Evolutionary conservation across 176 grass and related monocot genomes (phyloP).

Genomic region (Hsuehochloa calcarea): DNA sequence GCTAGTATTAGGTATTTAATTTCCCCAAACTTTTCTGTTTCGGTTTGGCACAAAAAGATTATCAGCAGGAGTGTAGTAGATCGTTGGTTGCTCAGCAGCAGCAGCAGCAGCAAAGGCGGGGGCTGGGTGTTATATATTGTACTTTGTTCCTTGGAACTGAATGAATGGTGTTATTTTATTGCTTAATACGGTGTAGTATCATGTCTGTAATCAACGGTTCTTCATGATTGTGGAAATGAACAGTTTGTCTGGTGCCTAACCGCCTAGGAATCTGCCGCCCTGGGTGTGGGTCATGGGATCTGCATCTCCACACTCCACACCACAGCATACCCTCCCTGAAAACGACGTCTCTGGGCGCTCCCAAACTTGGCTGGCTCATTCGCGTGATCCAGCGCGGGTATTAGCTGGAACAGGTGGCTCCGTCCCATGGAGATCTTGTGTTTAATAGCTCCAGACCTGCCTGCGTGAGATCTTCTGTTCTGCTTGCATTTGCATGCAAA

Average conservation of each 20-base stretch:
- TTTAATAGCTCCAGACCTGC: too few relatives aligned
- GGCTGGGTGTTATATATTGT: not conserved
- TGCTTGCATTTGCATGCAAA: not conserved
- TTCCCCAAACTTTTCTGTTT: not conserved
- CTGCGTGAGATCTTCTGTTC: not conserved
- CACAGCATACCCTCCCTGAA: not conserved
- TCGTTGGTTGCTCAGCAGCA: not conserved
- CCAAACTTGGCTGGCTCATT: too few relatives aligned
- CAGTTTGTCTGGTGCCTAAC: conserved; percentile 26
- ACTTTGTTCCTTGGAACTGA: not conserved
- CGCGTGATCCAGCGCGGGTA: conserved; percentile 3
- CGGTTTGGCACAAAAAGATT: not conserved
- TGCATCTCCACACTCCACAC: conserved; percentile 12
- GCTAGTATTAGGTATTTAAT: not conserved
- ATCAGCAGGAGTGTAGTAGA: not conserved
- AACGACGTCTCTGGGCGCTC: conserved; percentile 5
- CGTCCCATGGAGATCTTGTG: not conserved
- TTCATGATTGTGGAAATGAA: not conserved
- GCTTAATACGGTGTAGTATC: not conserved
- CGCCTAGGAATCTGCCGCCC: conserved; percentile 32
- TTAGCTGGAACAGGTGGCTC: conserved; percentile 27
- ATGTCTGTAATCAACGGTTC: conserved; percentile 12
- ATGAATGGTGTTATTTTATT: not conserved
- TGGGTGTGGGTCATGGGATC: conserved; percentile 35
- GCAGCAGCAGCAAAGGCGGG: conserved; percentile 5